Evolutionary conservation across 2,329 filamentous ascomycete species (phyloP).

Genomic region (Ascochyta fabae): DNA sequence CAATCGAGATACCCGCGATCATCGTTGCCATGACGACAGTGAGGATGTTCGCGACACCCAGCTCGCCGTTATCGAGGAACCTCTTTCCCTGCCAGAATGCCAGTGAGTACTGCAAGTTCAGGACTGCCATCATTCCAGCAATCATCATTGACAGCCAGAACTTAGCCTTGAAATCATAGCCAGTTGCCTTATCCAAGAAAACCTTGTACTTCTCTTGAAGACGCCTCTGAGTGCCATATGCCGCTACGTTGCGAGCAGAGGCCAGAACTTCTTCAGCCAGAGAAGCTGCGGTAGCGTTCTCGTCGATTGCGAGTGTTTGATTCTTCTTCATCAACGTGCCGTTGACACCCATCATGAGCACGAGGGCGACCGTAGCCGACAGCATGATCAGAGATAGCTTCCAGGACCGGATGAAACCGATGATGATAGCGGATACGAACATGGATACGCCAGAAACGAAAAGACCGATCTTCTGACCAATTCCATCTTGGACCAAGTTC

Average conservation of each 20-base stretch:
- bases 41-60: conserved; percentile 73
- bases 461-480: conserved; percentile 56
- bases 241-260: conserved; percentile 88
- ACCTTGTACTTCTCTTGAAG: conserved; percentile 84
- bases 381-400: conserved; percentile 91
- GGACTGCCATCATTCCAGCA: conserved; percentile 78
- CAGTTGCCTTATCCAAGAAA: conserved; percentile 75
- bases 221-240: conserved; percentile 92
- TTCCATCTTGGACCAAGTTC: conserved; percentile 91
- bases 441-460: conserved; percentile 44
- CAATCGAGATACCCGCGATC: conserved; percentile 90
- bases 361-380: conserved; percentile 76
- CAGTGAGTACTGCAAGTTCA: conserved; percentile 73
- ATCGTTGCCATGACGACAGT: conserved; percentile 90
- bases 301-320: conserved; percentile 72
- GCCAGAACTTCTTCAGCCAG: conserved; percentile 94
- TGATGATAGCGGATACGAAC: conserved; percentile 88
- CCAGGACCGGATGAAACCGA: conserved; percentile 92
- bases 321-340: conserved; percentile 80
- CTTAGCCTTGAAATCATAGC: conserved; percentile 79
- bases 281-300: conserved; percentile 84
- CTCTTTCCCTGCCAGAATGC: conserved; percentile 56
- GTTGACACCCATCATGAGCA: conserved; percentile 76
- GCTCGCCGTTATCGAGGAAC: conserved; percentile 64
- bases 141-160: conserved; percentile 77